Percentiles rank a stretch among this genome's conserved stretches.
phyloP scores from a whole-genome alignment of 495 filamentous ascomycete genomes.

The Echria macrotheca region DNA sequence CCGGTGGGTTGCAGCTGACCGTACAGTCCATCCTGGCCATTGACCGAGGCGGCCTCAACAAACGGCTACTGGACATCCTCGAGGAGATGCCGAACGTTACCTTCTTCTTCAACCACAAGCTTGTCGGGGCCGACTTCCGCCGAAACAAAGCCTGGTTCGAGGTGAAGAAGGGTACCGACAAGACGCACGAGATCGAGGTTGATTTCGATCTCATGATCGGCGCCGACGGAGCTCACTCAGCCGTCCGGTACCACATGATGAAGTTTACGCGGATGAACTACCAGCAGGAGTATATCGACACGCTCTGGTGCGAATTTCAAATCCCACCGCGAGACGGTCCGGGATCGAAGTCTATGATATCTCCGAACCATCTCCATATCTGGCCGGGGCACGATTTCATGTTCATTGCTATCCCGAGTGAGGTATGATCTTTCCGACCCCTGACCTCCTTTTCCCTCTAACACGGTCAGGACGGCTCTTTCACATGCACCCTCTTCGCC shows the following conservation, averaged over 20 bases:
- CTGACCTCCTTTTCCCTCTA: slow-evolving; percentile 2
- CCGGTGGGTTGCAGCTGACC: slow-evolving; percentile 2
- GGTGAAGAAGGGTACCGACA: slow-evolving; percentile 38
- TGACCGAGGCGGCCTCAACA: slow-evolving; percentile 81
- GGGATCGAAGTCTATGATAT: slow-evolving; percentile 64
- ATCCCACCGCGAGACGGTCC: slow-evolving; percentile 49
- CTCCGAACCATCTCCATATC: slow-evolving; percentile 91
- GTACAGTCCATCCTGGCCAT: slow-evolving; percentile 44
- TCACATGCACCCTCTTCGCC: slow-evolving; percentile 93
- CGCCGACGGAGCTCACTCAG: slow-evolving; percentile 93
- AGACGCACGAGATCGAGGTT: slow-evolving; percentile 57
- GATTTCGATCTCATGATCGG: slow-evolving; percentile 89
- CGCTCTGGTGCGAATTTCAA: slow-evolving; percentile 93
- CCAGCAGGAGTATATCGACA: slow-evolving; percentile 92
- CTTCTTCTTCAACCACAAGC: slow-evolving; percentile 85
- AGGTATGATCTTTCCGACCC: slow-evolving; percentile 41
- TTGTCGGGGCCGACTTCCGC: slow-evolving; percentile 79
- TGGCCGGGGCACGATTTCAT: slow-evolving; percentile 91
- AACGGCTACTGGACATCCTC: slow-evolving; percentile 76
- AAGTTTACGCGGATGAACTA: slow-evolving; percentile 85
- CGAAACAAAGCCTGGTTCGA: slow-evolving; percentile 85
- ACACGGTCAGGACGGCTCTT: slow-evolving; percentile 64
- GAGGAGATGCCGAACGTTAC: slow-evolving; percentile 80
- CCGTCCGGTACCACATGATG: slow-evolving; percentile 87
- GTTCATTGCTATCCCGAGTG: slow-evolving; percentile 94